Percentiles rank a stretch among this genome's conserved stretches.
These are phyloP conservation scores for Phialemonium atrogriseum DNA, from an alignment of 2,329 filamentous ascomycete genomes.

Conservation along the genomic window DNA sequence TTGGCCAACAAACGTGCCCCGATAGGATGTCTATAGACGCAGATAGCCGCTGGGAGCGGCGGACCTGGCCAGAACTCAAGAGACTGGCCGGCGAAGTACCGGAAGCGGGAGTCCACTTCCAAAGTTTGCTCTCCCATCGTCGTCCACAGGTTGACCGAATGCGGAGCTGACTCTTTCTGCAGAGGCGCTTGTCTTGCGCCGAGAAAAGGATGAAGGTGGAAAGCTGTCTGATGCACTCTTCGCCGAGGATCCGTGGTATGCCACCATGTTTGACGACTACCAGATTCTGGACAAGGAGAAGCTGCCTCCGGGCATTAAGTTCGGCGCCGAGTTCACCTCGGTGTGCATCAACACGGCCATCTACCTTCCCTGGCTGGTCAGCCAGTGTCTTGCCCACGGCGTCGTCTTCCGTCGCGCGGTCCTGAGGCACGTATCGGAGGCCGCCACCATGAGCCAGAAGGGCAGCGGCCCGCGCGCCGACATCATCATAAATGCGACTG, in stretches of 20 bases:
- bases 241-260: slow-evolving; percentile 64
- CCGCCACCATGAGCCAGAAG: slow-evolving; percentile 49
- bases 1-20: slow-evolving; percentile 4
- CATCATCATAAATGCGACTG: slow-evolving; percentile 78
- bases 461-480: slow-evolving; percentile 49
- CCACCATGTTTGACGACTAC: slow-evolving; percentile 63
- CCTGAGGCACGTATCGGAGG: slow-evolving; percentile 66
- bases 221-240: slow-evolving; percentile 57
- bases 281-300: slow-evolving; percentile 48
- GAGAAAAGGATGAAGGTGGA: slow-evolving; percentile 53
- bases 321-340: slow-evolving; percentile 68
- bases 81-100: slow-evolving; percentile 55
- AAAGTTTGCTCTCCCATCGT: too few relatives aligned
- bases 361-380: slow-evolving; percentile 79
- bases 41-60: slow-evolving; percentile 48
- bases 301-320: slow-evolving; percentile 58
- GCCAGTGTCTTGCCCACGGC: slow-evolving; percentile 68
- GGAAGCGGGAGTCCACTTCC: slow-evolving; percentile 74
- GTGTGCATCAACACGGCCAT: slow-evolving; percentile 87
- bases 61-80: slow-evolving; percentile 56
- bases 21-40: slow-evolving; percentile 33
- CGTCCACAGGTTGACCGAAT: too few relatives aligned
- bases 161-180: too few relatives aligned
- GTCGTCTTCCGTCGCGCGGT: slow-evolving; percentile 57
- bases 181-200: slow-evolving; percentile 43